These are phyloP conservation scores for Alternaria ventricosa DNA, from an alignment of 2,329 filamentous ascomycete species.

Conservation along the genomic window DNA sequence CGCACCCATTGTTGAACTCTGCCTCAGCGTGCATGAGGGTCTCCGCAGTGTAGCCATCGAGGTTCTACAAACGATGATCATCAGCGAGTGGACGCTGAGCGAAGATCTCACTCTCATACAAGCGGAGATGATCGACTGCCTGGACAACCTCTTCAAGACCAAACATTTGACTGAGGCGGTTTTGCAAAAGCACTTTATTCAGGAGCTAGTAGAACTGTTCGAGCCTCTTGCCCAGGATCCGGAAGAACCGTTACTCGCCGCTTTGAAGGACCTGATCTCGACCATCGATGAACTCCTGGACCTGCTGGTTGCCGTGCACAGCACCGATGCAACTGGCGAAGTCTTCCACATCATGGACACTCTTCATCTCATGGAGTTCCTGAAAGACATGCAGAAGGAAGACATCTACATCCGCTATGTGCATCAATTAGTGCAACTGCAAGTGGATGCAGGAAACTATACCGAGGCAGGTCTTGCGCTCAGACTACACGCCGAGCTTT, in stretches of 20 bases:
- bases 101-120: slow-evolving; percentile 91
- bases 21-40: slow-evolving; percentile 92
- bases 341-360: slow-evolving; percentile 86
- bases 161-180: slow-evolving; percentile 88
- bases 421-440: slow-evolving; percentile 83
- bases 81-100: slow-evolving; percentile 96
- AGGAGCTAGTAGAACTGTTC: slow-evolving; percentile 83
- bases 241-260: slow-evolving; percentile 76
- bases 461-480: slow-evolving; percentile 89
- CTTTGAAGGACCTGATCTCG: slow-evolving; percentile 77
- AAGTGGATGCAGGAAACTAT: slow-evolving; percentile 76
- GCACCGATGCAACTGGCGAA: slow-evolving; percentile 74
- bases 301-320: slow-evolving; percentile 87
- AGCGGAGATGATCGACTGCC: slow-evolving; percentile 93
- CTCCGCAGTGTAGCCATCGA: slow-evolving; percentile 88
- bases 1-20: slow-evolving; percentile 89
- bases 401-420: slow-evolving; percentile 97
- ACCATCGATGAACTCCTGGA: slow-evolving; percentile 92
- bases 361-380: slow-evolving; percentile 90
- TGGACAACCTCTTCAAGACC: slow-evolving; percentile 88
- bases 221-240: slow-evolving; percentile 69
- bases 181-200: slow-evolving; percentile 89
- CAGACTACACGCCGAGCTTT: slow-evolving; percentile 88
- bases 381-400: slow-evolving; percentile 95
- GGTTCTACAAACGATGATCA: slow-evolving; percentile 95